These are phyloP conservation scores for Cercospora beticola DNA, from an alignment of 2,329 filamentous ascomycete species.

Conservation along the genomic window DNA sequence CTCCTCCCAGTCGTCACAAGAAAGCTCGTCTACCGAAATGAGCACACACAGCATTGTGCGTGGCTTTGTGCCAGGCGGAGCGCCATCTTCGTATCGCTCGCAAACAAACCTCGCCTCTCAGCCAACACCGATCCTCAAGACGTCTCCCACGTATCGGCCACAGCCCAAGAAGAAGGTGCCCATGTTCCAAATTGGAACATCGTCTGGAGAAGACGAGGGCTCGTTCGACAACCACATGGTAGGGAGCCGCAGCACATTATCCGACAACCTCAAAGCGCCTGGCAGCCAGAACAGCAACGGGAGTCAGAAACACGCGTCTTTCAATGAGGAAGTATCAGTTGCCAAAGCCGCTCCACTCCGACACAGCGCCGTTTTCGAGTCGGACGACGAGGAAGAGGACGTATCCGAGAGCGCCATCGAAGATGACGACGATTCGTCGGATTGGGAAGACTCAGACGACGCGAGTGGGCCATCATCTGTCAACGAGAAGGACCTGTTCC, in stretches of 20 bases:
- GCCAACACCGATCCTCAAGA: slow-evolving; percentile 62
- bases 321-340: slow-evolving; percentile 72
- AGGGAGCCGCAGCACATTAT: slow-evolving; percentile 51
- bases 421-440: slow-evolving; percentile 49
- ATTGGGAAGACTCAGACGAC: slow-evolving; percentile 62
- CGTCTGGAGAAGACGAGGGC: slow-evolving; percentile 81
- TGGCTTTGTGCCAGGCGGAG: slow-evolving; percentile 77
- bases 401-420: slow-evolving; percentile 82
- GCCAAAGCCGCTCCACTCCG: slow-evolving; percentile 56
- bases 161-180: slow-evolving; percentile 64
- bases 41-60: slow-evolving; percentile 72
- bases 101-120: slow-evolving; percentile 57
- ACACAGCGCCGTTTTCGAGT: slow-evolving; percentile 60
- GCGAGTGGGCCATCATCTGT: slow-evolving; percentile 79
- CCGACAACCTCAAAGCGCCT: slow-evolving; percentile 52
- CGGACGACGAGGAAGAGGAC: slow-evolving; percentile 57
- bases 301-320: slow-evolving; percentile 77
- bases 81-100: slow-evolving; percentile 67
- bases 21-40: slow-evolving; percentile 63
- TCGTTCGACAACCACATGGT: slow-evolving; percentile 66
- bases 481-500: slow-evolving; percentile 72
- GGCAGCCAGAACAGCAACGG: slow-evolving; percentile 39
- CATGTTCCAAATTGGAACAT: slow-evolving; percentile 71
- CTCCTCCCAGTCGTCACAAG: slow-evolving; percentile 50
- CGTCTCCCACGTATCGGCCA: slow-evolving; percentile 38